These are phyloP conservation scores for Ampelomyces quisqualis DNA, from an alignment of 2,329 filamentous ascomycete genomes.

Conservation along the genomic window DNA sequence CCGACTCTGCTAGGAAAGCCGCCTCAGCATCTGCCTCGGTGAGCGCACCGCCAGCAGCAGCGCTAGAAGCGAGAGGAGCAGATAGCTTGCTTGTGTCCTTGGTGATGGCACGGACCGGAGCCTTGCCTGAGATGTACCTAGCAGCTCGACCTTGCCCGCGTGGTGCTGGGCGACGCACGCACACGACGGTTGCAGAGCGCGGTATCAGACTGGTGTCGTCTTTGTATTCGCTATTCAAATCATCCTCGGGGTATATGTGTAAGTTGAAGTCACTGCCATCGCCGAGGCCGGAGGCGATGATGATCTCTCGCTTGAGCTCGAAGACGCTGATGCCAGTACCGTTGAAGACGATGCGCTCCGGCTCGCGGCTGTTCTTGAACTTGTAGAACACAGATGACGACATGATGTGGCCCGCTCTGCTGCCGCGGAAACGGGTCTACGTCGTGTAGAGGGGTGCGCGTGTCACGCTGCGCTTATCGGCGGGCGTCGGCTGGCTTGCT, in stretches of 20 bases:
- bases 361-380: constrained; percentile 98
- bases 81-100: constrained; percentile 63
- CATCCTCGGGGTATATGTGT: constrained; percentile 89
- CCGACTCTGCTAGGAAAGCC: constrained; percentile 87
- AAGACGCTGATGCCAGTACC: constrained; percentile 98
- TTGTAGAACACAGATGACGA: constrained; percentile 99
- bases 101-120: constrained; percentile 78
- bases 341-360: constrained; percentile 91
- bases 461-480: too few relatives aligned
- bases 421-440: too few relatives aligned
- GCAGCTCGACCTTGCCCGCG: constrained; percentile 89
- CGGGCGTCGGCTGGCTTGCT: too few relatives aligned
- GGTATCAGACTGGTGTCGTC: constrained; percentile 98
- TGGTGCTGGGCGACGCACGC: constrained; percentile 77
- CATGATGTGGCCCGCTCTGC: constrained; percentile 65
- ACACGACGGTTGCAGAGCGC: constrained; percentile 89
- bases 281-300: constrained; percentile 86
- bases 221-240: constrained; percentile 83
- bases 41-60: constrained; percentile 56
- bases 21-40: constrained; percentile 93
- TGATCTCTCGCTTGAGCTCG: constrained; percentile 98
- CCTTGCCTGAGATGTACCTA: constrained; percentile 93
- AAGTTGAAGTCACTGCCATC: constrained; percentile 97
- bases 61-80: constrained; percentile 36
- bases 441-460: too few relatives aligned